A percentile compares a stretch with the other conserved stretches of the same genome.
Evolutionary conservation across 305 asterid genomes (phyloP).

Genomic region (Fraxinus xanthoxyloides): DNA sequence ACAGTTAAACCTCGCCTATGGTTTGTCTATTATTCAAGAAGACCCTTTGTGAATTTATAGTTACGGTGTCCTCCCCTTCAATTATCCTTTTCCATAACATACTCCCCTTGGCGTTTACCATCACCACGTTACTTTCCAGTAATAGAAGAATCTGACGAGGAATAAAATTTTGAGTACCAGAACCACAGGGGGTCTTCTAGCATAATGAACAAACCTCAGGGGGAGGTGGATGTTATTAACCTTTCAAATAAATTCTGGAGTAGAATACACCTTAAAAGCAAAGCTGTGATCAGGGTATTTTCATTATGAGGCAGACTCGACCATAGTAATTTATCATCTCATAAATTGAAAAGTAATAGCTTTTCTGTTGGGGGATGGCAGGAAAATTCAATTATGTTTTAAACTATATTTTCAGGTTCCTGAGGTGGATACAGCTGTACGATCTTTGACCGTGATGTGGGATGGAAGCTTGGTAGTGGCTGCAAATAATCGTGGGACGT

Average conservation of each 20-base stretch:
- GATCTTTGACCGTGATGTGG: conserved; percentile 97
- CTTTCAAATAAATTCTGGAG: not conserved
- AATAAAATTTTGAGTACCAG: not conserved
- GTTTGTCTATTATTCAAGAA: not conserved
- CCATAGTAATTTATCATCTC: not conserved
- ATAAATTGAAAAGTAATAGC: not conserved
- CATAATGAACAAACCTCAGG: not conserved
- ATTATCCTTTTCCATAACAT: not conserved
- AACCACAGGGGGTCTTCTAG: not conserved
- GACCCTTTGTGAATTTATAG: not conserved
- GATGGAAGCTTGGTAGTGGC: conserved; percentile 97
- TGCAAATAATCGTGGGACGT: conserved; percentile 88
- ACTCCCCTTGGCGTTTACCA: not conserved
- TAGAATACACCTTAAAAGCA: not conserved
- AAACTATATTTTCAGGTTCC: conserved; percentile 59
- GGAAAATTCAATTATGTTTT: not conserved
- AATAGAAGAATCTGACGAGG: not conserved
- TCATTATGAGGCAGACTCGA: not conserved
- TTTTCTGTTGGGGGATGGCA: not conserved
- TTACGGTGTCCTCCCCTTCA: not conserved
- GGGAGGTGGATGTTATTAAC: not conserved
- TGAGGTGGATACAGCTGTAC: conserved; percentile 91
- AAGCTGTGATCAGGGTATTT: not conserved
- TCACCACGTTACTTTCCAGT: not conserved
- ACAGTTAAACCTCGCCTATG: not conserved